Percentiles rank a stretch among this genome's conserved stretches.
Conservation (phyloP, 2,329 filamentous ascomycete species). For the Coniosporium tulheliwenetii region DNA sequence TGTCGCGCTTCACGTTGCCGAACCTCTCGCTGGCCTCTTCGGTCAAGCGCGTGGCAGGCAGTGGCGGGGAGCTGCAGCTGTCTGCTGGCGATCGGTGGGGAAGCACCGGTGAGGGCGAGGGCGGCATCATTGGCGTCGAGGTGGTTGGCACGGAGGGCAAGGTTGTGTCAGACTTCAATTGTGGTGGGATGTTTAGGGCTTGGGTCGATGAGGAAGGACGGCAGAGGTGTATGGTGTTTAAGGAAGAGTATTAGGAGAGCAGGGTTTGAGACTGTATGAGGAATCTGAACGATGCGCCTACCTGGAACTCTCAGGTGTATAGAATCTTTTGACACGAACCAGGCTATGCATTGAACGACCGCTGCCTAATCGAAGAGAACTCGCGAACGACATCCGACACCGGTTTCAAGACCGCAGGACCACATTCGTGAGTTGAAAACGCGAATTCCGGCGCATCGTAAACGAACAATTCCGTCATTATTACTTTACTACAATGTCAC, state of each 20-base stretch:
- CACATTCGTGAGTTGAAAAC: too few relatives aligned
- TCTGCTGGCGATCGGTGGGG: constrained; percentile 63
- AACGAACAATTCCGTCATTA: too few relatives aligned
- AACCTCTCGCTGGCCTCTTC: constrained; percentile 38
- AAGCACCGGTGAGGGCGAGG: constrained; percentile 61
- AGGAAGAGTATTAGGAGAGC: constrained; percentile 6
- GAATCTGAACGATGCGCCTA: too few relatives aligned
- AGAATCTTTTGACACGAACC: too few relatives aligned
- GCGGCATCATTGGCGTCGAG: constrained; percentile 75
- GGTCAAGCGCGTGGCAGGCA: constrained; percentile 50
- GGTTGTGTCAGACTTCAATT: constrained; percentile 68
- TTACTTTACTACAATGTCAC: too few relatives aligned
- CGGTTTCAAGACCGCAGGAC: too few relatives aligned
- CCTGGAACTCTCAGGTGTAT: too few relatives aligned
- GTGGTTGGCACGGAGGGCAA: constrained; percentile 32
- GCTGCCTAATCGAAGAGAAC: too few relatives aligned
- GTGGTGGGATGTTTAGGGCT: constrained; percentile 74
- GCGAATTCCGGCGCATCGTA: too few relatives aligned
- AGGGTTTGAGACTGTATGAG: too few relatives aligned
- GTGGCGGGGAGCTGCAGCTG: constrained; percentile 54
- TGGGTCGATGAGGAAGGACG: constrained; percentile 51
- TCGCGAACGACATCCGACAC: too few relatives aligned
- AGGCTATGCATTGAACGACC: too few relatives aligned
- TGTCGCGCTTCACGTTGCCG: constrained; percentile 45
- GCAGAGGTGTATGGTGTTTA: constrained; percentile 43